Percentiles rank a stretch among this genome's conserved stretches.
phyloP scores from a whole-genome alignment of 1,139 yeast genomes.

The Saccharomyces hybrid region DNA sequence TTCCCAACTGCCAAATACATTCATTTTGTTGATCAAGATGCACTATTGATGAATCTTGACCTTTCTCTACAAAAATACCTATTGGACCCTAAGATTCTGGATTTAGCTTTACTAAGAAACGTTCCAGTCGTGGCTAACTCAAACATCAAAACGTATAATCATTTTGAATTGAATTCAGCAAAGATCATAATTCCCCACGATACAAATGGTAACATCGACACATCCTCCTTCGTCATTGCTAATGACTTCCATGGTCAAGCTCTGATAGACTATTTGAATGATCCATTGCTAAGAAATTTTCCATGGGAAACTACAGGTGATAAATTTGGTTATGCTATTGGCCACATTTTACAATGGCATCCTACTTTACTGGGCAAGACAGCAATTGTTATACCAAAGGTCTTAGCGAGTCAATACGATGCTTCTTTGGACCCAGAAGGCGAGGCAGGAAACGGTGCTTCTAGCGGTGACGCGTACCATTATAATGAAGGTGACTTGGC shows the following conservation, averaged over 20 bases:
- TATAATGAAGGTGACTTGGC: constrained; percentile 59
- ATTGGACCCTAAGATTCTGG: constrained; percentile 49
- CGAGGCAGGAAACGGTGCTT: constrained; percentile 9
- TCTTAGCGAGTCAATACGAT: constrained; percentile 43
- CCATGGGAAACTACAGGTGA: constrained; percentile 38
- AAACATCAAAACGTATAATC: constrained; percentile 60
- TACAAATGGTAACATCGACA: constrained; percentile 49
- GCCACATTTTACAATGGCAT: constrained; percentile 91
- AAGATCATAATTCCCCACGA: constrained; percentile 58
- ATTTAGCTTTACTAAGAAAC: constrained; percentile 53
- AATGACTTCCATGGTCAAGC: constrained; percentile 60
- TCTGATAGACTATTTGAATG: constrained; percentile 68
- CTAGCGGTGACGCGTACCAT: constrained; percentile 36
- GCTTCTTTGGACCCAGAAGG: constrained; percentile 9
- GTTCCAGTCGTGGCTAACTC: constrained; percentile 64
- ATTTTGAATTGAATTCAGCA: constrained; percentile 46
- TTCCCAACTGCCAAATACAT: constrained; percentile 79
- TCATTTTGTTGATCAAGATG: constrained; percentile 75
- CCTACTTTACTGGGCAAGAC: constrained; percentile 66
- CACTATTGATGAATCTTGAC: constrained; percentile 59
- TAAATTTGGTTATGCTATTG: constrained; percentile 58
- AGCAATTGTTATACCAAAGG: constrained; percentile 58
- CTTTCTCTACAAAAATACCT: constrained; percentile 51
- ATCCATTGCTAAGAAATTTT: constrained; percentile 60
- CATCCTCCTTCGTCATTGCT: constrained; percentile 59